Conservation (phyloP, 768 basidiomycete species). For the Leccinum obscurum region DNA sequence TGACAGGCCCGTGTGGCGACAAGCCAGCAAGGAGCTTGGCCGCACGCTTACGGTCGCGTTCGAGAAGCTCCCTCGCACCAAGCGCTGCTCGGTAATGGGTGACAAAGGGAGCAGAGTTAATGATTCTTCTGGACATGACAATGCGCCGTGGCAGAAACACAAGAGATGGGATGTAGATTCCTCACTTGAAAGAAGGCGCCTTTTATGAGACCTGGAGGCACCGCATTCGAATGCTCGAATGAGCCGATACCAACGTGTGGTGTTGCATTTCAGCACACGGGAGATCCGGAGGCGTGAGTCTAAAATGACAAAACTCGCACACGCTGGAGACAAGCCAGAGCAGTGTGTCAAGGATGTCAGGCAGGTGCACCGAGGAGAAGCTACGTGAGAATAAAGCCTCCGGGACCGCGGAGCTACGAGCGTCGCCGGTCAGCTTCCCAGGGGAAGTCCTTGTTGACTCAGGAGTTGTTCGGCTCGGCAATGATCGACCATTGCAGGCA, state of each 20-base stretch:
- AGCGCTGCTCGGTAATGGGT: conserved; percentile 39
- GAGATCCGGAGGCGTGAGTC: background rate
- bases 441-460: conserved; percentile 3
- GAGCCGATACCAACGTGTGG: background rate
- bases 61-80: conserved; percentile 49
- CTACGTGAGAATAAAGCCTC: background rate
- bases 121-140: conserved; percentile 38
- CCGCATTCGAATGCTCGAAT: background rate
- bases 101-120: conserved; percentile 45
- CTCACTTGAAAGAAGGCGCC: background rate
- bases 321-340: background rate
- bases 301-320: background rate
- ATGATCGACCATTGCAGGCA: background rate
- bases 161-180: background rate
- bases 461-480: background rate
- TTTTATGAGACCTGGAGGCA: conserved; percentile 21
- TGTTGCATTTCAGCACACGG: background rate
- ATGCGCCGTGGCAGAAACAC: background rate
- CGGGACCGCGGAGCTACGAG: background rate
- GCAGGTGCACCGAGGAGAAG: background rate
- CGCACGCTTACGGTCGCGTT: conserved; percentile 54
- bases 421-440: background rate
- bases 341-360: background rate
- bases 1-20: conserved; percentile 53
- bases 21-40: conserved; percentile 54